Evolutionary conservation across 129 eudicot genomes (phyloP).

Genomic region (Oenanthe sinensis): DNA sequence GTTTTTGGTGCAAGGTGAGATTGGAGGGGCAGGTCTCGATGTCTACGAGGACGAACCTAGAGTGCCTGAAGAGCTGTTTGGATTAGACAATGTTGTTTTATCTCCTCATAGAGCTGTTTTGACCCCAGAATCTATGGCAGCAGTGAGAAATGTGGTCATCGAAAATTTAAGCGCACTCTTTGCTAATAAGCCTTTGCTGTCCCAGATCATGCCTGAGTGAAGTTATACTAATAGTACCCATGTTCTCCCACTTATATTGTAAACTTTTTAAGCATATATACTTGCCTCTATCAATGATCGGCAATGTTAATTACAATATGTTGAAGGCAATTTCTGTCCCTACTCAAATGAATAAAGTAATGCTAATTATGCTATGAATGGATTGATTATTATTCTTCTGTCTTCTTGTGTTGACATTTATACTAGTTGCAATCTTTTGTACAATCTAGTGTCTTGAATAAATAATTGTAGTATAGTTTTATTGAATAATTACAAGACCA

Average conservation of each 20-base stretch:
- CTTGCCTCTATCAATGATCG: not conserved
- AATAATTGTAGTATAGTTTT: no score
- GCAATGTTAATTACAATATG: not conserved
- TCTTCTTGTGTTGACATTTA: not conserved
- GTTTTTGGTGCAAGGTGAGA: slow-evolving; percentile 42
- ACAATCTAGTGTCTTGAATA: not conserved
- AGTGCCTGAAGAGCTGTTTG: slow-evolving; percentile 52
- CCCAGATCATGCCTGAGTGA: slow-evolving; percentile 32
- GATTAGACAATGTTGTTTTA: slow-evolving; percentile 60
- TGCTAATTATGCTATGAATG: not conserved
- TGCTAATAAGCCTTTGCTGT: slow-evolving; percentile 45
- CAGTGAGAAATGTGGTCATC: slow-evolving; percentile 18
- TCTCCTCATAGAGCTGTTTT: slow-evolving; percentile 60
- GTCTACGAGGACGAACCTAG: slow-evolving; percentile 68
- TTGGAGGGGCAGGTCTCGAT: slow-evolving; percentile 83
- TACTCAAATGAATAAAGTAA: not conserved
- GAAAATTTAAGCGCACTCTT: slow-evolving; percentile 54
- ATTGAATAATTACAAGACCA: no score
- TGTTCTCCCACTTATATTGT: not conserved
- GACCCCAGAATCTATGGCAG: slow-evolving; percentile 49
- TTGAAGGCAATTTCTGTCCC: not conserved
- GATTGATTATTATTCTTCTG: not conserved
- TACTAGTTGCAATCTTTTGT: not conserved
- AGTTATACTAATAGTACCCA: not conserved
- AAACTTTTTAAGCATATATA: not conserved